A percentile compares a stretch with the other conserved stretches of the same genome.
Conservation (phyloP, 768 basidiomycete species). For the Termitomyces sp. region DNA sequence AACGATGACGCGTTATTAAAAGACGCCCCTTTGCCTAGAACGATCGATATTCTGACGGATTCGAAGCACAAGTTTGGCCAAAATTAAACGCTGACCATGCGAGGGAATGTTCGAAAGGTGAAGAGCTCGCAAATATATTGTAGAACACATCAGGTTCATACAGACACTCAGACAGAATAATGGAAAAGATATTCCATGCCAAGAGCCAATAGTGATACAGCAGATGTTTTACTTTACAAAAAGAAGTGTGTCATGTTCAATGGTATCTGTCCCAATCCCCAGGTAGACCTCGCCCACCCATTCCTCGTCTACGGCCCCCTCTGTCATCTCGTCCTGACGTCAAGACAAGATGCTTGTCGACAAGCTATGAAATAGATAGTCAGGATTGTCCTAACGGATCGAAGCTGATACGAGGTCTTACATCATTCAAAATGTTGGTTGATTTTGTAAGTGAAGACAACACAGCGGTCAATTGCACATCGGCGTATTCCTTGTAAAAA, state of each 20-base stretch:
- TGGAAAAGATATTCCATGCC: not conserved
- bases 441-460: slow-evolving; percentile 87
- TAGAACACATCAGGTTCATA: not conserved
- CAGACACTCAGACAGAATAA: not conserved
- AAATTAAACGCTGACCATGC: not conserved
- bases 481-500: slow-evolving; percentile 79
- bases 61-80: too few species aligned
- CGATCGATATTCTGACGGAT: too few species aligned
- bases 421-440: slow-evolving; percentile 84
- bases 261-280: slow-evolving; percentile 59
- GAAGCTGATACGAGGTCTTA: slow-evolving; percentile 34
- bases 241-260: slow-evolving; percentile 15
- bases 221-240: slow-evolving; percentile 1
- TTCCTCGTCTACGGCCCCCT: slow-evolving; percentile 47
- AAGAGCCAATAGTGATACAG: slow-evolving; percentile 6
- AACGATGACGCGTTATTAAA: too few species aligned
- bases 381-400: not conserved
- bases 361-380: slow-evolving; percentile 41
- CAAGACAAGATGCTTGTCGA: slow-evolving; percentile 74
- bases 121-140: not conserved
- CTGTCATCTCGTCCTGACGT: slow-evolving; percentile 57
- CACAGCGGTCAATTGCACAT: slow-evolving; percentile 90
- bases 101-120: not conserved
- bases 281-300: slow-evolving; percentile 40
- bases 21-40: too few species aligned